phyloP scores from a whole-genome alignment of 2,329 filamentous ascomycete genomes.

The Monilinia laxa region DNA sequence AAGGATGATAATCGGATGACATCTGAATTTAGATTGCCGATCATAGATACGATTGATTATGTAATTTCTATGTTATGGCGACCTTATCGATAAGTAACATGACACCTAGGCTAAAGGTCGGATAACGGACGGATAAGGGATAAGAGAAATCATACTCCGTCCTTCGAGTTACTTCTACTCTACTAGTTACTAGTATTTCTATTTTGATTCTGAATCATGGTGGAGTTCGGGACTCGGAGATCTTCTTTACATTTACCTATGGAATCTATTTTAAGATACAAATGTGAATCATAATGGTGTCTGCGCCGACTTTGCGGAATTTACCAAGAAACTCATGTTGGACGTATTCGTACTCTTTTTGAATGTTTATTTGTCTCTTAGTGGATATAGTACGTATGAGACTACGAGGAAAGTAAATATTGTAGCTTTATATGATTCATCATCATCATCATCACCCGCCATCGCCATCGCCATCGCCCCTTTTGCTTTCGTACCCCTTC shows the following conservation, averaged over 20 bases:
- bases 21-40: not conserved
- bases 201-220: not conserved
- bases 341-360: not conserved
- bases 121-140: no score
- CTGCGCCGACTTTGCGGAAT: not conserved
- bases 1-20: not conserved
- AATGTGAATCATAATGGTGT: not conserved
- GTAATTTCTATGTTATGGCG: not conserved
- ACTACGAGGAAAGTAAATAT: not conserved
- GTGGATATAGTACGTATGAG: slow-evolving; percentile 7
- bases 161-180: no score
- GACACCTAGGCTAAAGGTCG: not conserved
- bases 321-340: no score
- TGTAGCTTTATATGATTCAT: no score
- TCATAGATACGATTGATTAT: no score
- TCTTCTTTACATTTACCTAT: not conserved
- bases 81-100: slow-evolving; percentile 12
- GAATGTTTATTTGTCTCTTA: not conserved
- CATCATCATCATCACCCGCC: not conserved
- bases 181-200: not conserved
- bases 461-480: slow-evolving; percentile 5
- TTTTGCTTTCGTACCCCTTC: not conserved
- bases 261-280: slow-evolving; percentile 11
- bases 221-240: not conserved
- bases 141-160: no score